Percentiles rank a stretch among this genome's conserved stretches.
Conservation (phyloP, 169 alveolate genomes). For the Cryptosporidium tyzzeri region DNA sequence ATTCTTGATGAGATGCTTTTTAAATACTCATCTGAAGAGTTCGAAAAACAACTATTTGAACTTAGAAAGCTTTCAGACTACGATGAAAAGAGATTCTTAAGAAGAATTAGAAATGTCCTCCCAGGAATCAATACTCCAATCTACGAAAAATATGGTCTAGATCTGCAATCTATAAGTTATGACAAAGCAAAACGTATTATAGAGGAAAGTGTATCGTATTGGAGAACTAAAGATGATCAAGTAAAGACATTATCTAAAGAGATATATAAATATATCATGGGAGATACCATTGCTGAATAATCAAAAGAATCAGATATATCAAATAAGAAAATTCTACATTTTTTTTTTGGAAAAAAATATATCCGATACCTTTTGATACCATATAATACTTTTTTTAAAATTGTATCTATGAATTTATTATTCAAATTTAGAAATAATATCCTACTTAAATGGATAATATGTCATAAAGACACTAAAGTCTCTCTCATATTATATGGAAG, state of each 20-base stretch:
- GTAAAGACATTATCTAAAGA: conserved; percentile 50
- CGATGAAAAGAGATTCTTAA: conserved; percentile 50
- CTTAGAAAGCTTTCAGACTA: conserved; percentile 56
- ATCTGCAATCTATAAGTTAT: conserved; percentile 10
- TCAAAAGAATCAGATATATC: background rate
- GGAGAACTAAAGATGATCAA: conserved; percentile 43
- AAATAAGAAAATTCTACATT: too few species aligned
- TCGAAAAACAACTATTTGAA: conserved; percentile 33
- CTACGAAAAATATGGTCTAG: conserved; percentile 28
- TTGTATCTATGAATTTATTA: too few species aligned
- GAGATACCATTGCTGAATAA: conserved; percentile 45
- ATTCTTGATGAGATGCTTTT: conserved; percentile 39
- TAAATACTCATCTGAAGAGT: conserved; percentile 44
- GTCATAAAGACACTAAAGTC: background rate
- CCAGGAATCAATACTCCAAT: conserved; percentile 35
- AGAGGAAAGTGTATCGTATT: conserved; percentile 54
- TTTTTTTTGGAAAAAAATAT: too few species aligned
- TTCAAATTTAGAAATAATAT: background rate
- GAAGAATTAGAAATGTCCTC: conserved; percentile 34
- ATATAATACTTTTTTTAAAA: too few species aligned
- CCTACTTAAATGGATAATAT: conserved; percentile 69
- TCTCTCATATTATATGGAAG: conserved; percentile 65
- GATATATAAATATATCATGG: conserved; percentile 61
- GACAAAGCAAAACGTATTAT: conserved; percentile 33
- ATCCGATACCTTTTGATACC: too few species aligned